A percentile compares a stretch with the other conserved stretches of the same genome.
Evolutionary conservation across 2,329 filamentous ascomycete genomes (phyloP).

Genomic region (Trichoderma sp.): DNA sequence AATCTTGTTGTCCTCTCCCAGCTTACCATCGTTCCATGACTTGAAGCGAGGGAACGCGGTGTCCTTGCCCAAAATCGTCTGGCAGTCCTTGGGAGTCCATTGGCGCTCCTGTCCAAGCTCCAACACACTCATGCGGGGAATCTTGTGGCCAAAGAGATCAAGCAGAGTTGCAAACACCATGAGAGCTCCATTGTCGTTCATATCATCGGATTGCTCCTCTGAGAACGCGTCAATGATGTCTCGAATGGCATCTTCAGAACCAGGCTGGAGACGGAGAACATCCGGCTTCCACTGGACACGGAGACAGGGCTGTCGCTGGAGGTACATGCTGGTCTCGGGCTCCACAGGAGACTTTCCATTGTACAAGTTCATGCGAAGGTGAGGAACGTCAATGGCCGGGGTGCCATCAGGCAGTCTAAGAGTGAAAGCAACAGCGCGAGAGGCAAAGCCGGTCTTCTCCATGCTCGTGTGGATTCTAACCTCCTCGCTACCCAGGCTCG

Average conservation of each 20-base stretch:
- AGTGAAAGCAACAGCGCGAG: slow-evolving; percentile 7
- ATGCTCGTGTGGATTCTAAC: slow-evolving; percentile 19
- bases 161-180: slow-evolving; percentile 8
- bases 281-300: slow-evolving; percentile 19
- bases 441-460: slow-evolving; percentile 18
- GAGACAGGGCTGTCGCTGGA: slow-evolving; percentile 18
- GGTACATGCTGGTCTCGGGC: slow-evolving; percentile 14
- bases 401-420: slow-evolving; percentile 15
- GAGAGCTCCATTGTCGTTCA: slow-evolving; percentile 11
- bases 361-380: slow-evolving; percentile 16
- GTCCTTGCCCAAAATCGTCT: slow-evolving; percentile 8
- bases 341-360: slow-evolving; percentile 15
- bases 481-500: not conserved
- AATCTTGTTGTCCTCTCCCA: slow-evolving; percentile 1
- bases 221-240: not conserved
- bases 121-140: slow-evolving; percentile 21
- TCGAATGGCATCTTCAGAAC: not conserved
- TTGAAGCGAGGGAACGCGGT: slow-evolving; percentile 17
- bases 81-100: slow-evolving; percentile 13
- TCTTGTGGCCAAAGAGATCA: slow-evolving; percentile 14
- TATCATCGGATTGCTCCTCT: slow-evolving; percentile 13
- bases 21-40: slow-evolving; percentile 1
- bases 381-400: slow-evolving; percentile 1
- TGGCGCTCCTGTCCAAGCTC: not conserved
- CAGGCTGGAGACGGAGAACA: slow-evolving; percentile 12